Evolutionary conservation across 768 basidiomycete genomes (phyloP).

Genomic region (Mycena sanguinolenta): DNA sequence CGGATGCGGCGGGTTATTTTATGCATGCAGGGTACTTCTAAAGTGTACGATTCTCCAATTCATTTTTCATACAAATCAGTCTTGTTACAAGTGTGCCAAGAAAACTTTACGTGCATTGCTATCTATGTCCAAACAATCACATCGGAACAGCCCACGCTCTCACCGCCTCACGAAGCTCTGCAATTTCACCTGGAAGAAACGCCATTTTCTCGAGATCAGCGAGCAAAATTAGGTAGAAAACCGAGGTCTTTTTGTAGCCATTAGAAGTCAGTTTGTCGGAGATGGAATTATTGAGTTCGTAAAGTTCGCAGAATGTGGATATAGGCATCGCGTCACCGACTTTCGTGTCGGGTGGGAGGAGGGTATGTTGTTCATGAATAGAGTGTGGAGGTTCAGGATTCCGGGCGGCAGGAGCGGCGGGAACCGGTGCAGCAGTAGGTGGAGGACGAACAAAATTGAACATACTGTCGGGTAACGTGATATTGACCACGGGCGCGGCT

Average conservation of each 20-base stretch:
- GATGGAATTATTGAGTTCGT: neutral
- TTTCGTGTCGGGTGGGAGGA: neutral
- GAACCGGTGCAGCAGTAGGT: neutral
- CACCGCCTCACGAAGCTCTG: slow-evolving; percentile 15
- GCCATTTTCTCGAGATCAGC: neutral
- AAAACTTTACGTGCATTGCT: neutral
- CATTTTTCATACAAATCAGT: neutral
- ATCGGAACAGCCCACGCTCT: slow-evolving; percentile 4
- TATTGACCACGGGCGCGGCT: neutral
- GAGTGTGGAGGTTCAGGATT: neutral
- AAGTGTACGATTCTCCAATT: neutral
- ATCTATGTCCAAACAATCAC: neutral
- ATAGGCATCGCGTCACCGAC: neutral
- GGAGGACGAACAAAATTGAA: neutral
- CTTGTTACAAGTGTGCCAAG: neutral
- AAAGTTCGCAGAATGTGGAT: neutral
- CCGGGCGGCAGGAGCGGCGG: no score
- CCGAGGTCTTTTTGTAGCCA: neutral
- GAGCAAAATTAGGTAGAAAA: neutral
- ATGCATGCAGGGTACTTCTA: slow-evolving; percentile 38
- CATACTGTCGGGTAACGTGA: neutral
- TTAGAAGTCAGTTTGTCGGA: neutral
- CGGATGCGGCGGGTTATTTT: slow-evolving; percentile 38
- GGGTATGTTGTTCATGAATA: neutral
- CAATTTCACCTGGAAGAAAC: slow-evolving; percentile 19